Base-by-base conservation (phyloP, 768 basidiomycete species). In the Plicaturopsis crispa region DNA sequence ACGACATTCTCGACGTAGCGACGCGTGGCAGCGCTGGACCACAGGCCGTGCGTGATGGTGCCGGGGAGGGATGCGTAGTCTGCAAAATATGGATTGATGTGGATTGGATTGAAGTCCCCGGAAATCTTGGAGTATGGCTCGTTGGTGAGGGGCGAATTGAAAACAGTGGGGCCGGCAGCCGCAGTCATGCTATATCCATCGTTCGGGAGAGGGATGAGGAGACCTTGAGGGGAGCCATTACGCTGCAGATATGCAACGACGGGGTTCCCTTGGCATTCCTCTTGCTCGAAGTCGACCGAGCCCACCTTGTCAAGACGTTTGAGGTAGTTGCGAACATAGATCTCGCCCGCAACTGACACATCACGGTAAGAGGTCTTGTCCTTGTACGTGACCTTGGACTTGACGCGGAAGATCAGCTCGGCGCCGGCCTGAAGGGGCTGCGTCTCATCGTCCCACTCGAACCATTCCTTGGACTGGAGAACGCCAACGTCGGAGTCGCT, bases 51-150 rank as follows among this genome's bases (percentile, higher is more conserved):
- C 3, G 96, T 97, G 54, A 99, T 98, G 7, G 96, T 99, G 11
- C 87, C 84, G 18, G 94, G 93, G 11, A 99, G 78, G 4, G 81
- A 76, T 2, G 94, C 93, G 45, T 84, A 89, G 56, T 91, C 84
- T 17, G 96, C 79, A 68, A 99, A 97, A 71, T 98, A 98, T 0
- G 96, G 94, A 62, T 99, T 97, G 59, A 96, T 70, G 58, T 99
- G 96, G 49, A 99, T 99, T 20, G 96, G 96, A 60, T 99, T 98
- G 72, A 90, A 98, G 62, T 99, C 94, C 32, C 94, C 93, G 0
- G 96, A 99, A 34, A 93, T 75, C 59, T 81, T 79, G 4, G 93
- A 97, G 64, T 98, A 99, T 2, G 91, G 85, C 61, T 94, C 88
- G 54, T 99, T 99, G 33, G 88, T 89, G 32, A 86, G 66, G 18